Conservation (phyloP, 441 rosid species). For the Gossypium trilobum region DNA sequence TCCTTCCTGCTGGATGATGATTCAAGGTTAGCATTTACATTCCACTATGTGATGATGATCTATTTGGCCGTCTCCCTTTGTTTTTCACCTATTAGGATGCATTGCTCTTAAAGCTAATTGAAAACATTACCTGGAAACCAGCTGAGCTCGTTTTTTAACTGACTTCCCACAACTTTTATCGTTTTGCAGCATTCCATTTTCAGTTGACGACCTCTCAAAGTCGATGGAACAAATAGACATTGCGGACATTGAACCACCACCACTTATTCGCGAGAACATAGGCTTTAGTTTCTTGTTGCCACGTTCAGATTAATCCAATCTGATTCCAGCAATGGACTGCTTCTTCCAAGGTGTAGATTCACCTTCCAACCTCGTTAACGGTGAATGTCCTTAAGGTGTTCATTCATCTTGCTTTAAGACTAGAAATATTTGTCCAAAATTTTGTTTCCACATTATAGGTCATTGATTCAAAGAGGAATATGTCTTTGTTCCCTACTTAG, state of each 20-base stretch:
- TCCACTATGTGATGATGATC: background rate
- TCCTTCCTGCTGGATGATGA: slow-evolving; percentile 93
- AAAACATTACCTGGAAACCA: background rate
- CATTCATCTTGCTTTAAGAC: slow-evolving; percentile 1
- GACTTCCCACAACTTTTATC: background rate
- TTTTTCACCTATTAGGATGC: background rate
- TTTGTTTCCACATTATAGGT: slow-evolving; percentile 12
- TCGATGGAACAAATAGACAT: slow-evolving; percentile 92
- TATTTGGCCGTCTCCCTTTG: background rate
- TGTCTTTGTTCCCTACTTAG: slow-evolving; percentile 8
- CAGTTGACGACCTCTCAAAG: slow-evolving; percentile 89
- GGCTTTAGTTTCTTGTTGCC: slow-evolving; percentile 95
- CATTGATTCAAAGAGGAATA: slow-evolving; percentile 17
- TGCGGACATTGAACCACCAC: slow-evolving; percentile 78
- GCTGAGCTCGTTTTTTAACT: background rate
- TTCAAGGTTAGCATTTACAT: slow-evolving; percentile 47
- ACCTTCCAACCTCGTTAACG: slow-evolving; percentile 7
- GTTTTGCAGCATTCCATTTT: slow-evolving; percentile 85
- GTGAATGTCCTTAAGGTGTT: slow-evolving; percentile 12
- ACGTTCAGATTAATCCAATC: slow-evolving; percentile 32
- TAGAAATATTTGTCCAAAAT: slow-evolving; percentile 11
- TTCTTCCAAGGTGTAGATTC: slow-evolving; percentile 14
- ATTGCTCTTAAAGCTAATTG: background rate
- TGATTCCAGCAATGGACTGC: background rate
- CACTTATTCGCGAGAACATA: slow-evolving; percentile 72